Percentiles rank a stretch among this genome's conserved stretches.
phyloP scores from a whole-genome alignment of 2,329 filamentous ascomycete species.

The Saccharata proteae region DNA sequence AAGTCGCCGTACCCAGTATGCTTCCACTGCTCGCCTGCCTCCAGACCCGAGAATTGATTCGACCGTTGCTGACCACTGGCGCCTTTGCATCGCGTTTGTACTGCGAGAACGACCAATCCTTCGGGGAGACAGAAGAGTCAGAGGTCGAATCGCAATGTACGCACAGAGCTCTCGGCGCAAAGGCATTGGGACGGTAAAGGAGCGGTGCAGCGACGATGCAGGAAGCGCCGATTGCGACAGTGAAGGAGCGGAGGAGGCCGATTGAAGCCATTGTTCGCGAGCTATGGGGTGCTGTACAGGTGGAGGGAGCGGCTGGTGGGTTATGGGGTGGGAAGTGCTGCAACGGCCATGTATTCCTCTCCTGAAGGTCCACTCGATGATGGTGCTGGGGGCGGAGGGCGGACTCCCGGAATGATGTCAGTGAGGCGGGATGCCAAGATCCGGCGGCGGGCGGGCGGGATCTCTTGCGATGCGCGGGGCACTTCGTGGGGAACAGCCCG shows the following conservation, averaged over 20 bases:
- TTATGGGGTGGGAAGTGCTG: background rate
- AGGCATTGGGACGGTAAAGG: conserved; percentile 18
- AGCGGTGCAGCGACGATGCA: conserved; percentile 20
- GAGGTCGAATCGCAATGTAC: conserved; percentile 26
- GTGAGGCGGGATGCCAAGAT: too few relatives aligned
- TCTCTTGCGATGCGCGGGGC: too few relatives aligned
- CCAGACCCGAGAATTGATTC: conserved; percentile 28
- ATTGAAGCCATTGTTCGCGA: conserved; percentile 30
- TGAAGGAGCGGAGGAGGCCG: conserved; percentile 25
- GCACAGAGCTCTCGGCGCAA: conserved; percentile 10
- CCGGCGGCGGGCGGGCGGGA: too few relatives aligned
- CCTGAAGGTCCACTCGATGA: too few relatives aligned
- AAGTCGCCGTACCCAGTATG: conserved; percentile 32
- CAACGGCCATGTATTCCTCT: too few relatives aligned
- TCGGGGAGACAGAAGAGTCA: conserved; percentile 15
- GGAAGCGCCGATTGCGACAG: conserved; percentile 21
- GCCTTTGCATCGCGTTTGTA: conserved; percentile 28
- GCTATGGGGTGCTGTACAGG: background rate
- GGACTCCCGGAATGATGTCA: background rate
- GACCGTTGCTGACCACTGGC: conserved; percentile 26
- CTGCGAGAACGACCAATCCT: conserved; percentile 26
- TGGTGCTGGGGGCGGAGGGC: background rate
- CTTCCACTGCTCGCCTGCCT: conserved; percentile 36
- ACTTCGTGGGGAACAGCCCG: too few relatives aligned
- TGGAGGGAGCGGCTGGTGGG: background rate